These are phyloP conservation scores for Calonectria pseudoreteaudii DNA, from an alignment of 2,329 filamentous ascomycete genomes.

Conservation along the genomic window DNA sequence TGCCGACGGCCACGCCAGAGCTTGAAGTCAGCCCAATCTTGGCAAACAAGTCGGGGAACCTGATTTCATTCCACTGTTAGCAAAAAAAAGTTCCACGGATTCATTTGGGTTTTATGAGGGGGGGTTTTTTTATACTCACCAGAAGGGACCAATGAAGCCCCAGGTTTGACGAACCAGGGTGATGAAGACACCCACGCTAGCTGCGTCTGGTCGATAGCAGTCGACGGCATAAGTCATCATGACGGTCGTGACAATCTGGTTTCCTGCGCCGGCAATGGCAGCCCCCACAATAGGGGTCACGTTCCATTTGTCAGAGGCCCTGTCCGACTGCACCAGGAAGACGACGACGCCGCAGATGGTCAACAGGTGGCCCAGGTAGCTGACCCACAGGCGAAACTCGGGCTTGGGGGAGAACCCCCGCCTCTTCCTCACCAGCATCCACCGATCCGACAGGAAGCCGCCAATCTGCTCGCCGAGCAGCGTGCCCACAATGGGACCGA, in stretches of 20 bases:
- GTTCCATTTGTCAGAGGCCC: slow-evolving; percentile 61
- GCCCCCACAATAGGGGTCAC: slow-evolving; percentile 67
- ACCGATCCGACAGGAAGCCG: slow-evolving; percentile 64
- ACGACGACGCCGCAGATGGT: slow-evolving; percentile 64
- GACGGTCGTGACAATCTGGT: slow-evolving; percentile 71
- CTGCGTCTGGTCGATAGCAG: slow-evolving; percentile 63
- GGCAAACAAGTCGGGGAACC: slow-evolving; percentile 21
- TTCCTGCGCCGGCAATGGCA: slow-evolving; percentile 64
- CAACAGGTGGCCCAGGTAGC: slow-evolving; percentile 63
- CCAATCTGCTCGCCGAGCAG: slow-evolving; percentile 70
- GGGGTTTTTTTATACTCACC: slow-evolving; percentile 29
- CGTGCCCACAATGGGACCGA: slow-evolving; percentile 67
- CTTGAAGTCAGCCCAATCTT: slow-evolving; percentile 4
- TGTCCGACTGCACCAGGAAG: slow-evolving; percentile 63
- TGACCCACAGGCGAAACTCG: slow-evolving; percentile 69
- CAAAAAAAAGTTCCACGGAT: background rate
- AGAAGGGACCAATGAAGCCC: slow-evolving; percentile 59
- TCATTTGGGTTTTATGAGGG: too few relatives aligned
- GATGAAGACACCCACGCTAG: slow-evolving; percentile 68
- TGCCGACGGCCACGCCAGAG: slow-evolving; percentile 10
- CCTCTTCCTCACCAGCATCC: slow-evolving; percentile 58
- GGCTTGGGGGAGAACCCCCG: slow-evolving; percentile 49
- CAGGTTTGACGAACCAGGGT: slow-evolving; percentile 66
- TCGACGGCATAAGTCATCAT: slow-evolving; percentile 71
- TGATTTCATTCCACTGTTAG: background rate